Conservation (phyloP, 192 early-diverging fungal species). For the Coemansia sp. region DNA sequence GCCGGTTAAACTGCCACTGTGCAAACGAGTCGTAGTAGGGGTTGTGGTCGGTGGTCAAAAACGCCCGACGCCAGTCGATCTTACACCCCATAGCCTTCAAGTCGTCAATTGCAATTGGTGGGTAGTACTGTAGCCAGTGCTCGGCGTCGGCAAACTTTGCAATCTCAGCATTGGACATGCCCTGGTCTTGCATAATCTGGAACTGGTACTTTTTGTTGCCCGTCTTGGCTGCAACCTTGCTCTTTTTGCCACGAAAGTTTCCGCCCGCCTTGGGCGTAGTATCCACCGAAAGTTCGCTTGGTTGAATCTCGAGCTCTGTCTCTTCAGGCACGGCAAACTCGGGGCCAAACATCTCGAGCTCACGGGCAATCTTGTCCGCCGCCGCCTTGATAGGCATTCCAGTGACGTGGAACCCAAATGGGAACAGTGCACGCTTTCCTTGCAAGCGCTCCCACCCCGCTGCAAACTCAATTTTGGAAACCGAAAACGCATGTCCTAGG, state of each 20-base stretch:
- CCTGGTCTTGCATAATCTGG: slow-evolving; percentile 92
- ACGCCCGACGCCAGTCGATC: slow-evolving; percentile 95
- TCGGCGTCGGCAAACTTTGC: slow-evolving; percentile 87
- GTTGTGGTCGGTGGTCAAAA: slow-evolving; percentile 97
- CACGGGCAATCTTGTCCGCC: slow-evolving; percentile 54
- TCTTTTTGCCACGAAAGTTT: slow-evolving; percentile 58
- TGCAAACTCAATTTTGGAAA: slow-evolving; percentile 97
- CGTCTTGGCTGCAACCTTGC: slow-evolving; percentile 87
- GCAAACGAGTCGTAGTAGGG: slow-evolving; percentile 98
- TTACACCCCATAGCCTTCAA: slow-evolving; percentile 73
- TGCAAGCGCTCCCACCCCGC: slow-evolving; percentile 89
- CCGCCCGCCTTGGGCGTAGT: slow-evolving; percentile 45
- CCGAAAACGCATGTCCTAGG: slow-evolving; percentile 93
- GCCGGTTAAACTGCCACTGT: slow-evolving; percentile 96
- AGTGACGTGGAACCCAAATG: slow-evolving; percentile 97
- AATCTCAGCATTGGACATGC: slow-evolving; percentile 85
- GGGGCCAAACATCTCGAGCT: slow-evolving; percentile 55
- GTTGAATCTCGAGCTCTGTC: neutral
- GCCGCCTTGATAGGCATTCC: slow-evolving; percentile 98
- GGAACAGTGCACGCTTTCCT: slow-evolving; percentile 90
- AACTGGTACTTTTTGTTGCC: slow-evolving; percentile 88
- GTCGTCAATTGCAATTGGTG: slow-evolving; percentile 81
- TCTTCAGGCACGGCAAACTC: slow-evolving; percentile 45
- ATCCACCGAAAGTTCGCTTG: slow-evolving; percentile 54
- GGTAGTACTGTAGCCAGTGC: slow-evolving; percentile 95